These are phyloP conservation scores for Euryodendron excelsum DNA, from an alignment of 148 eudicot species.

Conservation along the genomic window DNA sequence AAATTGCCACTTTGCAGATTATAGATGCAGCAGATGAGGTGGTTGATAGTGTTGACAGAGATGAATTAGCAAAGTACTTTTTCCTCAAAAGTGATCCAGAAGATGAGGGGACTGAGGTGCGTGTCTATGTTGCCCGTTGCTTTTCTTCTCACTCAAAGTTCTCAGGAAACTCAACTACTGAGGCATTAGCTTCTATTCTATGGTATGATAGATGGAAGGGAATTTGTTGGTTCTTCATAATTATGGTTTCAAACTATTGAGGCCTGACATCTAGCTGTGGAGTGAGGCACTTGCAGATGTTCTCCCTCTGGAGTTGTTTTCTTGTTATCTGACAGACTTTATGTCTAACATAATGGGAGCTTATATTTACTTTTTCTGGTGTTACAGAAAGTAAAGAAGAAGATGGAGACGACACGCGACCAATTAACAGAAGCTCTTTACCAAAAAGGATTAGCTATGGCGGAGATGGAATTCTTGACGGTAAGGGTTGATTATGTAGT, in stretches of 20 bases:
- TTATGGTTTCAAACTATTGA: not conserved
- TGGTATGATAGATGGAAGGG: not conserved
- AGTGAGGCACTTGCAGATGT: slow-evolving; percentile 1
- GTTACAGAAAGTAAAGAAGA: slow-evolving; percentile 66
- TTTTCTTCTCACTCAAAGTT: not conserved
- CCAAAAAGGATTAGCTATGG: slow-evolving; percentile 87
- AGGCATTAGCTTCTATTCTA: not conserved
- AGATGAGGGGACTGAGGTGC: slow-evolving; percentile 86
- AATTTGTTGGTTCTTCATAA: not conserved
- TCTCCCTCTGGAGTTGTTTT: not conserved
- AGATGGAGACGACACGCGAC: slow-evolving; percentile 82
- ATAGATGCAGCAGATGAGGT: slow-evolving; percentile 84
- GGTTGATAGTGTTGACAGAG: slow-evolving; percentile 69
- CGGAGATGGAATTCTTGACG: slow-evolving; percentile 66
- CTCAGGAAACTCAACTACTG: not conserved
- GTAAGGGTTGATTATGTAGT: slow-evolving; percentile 26
- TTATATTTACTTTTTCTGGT: not conserved
- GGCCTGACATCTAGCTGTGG: not conserved
- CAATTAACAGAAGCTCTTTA: slow-evolving; percentile 83
- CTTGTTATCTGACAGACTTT: not conserved
- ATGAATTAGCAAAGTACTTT: slow-evolving; percentile 79
- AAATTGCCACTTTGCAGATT: slow-evolving; percentile 44
- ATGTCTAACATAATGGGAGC: not conserved
- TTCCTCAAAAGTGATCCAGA: slow-evolving; percentile 73
- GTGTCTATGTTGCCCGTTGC: slow-evolving; percentile 15